A percentile compares a stretch with the other conserved stretches of the same genome.
Evolutionary conservation across 2,329 filamentous ascomycete genomes (phyloP).

Genomic region (Colletotrichum sp.): DNA sequence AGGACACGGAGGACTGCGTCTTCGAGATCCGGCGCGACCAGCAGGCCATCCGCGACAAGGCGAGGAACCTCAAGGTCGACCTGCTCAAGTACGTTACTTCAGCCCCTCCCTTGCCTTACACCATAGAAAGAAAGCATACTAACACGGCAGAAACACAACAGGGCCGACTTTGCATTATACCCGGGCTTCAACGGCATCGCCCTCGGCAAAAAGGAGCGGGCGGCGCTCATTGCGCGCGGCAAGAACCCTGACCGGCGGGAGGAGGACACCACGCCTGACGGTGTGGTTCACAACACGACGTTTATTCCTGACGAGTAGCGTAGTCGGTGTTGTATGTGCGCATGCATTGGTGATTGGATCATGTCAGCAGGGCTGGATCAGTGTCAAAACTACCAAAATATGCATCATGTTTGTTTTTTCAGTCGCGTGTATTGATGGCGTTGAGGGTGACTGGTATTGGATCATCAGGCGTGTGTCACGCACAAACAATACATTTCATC

Average conservation of each 20-base stretch:
- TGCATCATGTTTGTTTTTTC: neutral
- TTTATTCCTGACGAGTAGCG: neutral
- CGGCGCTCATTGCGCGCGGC: slow-evolving; percentile 41
- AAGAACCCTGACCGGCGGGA: slow-evolving; percentile 57
- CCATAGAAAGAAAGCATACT: neutral
- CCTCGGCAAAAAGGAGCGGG: slow-evolving; percentile 55
- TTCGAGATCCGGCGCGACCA: slow-evolving; percentile 55
- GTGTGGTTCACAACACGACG: slow-evolving; percentile 42
- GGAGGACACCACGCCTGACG: slow-evolving; percentile 43
- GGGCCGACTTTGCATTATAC: slow-evolving; percentile 48
- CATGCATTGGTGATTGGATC: neutral
- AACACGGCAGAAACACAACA: slow-evolving; percentile 8
- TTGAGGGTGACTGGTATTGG: neutral
- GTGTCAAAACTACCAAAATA: neutral
- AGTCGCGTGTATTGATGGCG: neutral
- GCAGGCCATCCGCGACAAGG: slow-evolving; percentile 63
- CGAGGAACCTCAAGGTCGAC: slow-evolving; percentile 61
- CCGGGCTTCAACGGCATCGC: slow-evolving; percentile 54
- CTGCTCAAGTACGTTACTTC: slow-evolving; percentile 42
- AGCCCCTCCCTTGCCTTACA: too few species aligned
- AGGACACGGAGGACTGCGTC: slow-evolving; percentile 27
- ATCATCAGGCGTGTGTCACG: neutral
- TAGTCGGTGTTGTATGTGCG: accelerated
- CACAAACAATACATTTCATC: neutral
- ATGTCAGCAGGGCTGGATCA: neutral